Evolutionary conservation across 257 asterid genomes (phyloP).

Genomic region (Petrea volubilis): DNA sequence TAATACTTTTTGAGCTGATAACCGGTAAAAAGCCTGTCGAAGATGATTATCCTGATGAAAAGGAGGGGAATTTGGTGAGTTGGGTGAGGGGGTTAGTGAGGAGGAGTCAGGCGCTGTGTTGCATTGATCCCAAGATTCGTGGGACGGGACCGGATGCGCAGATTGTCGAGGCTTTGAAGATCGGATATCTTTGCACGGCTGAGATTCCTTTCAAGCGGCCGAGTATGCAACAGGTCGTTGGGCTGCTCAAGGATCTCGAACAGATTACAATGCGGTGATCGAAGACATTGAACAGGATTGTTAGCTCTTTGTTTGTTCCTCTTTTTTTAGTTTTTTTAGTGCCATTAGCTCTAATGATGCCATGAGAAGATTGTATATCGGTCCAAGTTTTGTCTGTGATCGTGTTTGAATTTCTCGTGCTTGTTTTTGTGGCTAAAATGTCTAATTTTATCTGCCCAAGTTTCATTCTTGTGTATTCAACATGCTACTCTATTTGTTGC

Average conservation of each 20-base stretch:
- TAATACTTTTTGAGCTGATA: conserved; percentile 71
- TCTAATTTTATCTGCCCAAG: conserved; percentile 16
- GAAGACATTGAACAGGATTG: conserved; percentile 7
- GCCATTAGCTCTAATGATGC: conserved; percentile 22
- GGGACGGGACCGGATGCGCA: conserved; percentile 64
- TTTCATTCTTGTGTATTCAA: conserved; percentile 20
- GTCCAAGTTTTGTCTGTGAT: conserved; percentile 27
- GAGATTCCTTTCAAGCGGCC: conserved; percentile 77
- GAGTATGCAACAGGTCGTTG: conserved; percentile 88
- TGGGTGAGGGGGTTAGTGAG: conserved; percentile 78
- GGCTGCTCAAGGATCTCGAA: conserved; percentile 85
- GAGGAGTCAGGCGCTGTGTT: conserved; percentile 45
- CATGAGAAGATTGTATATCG: conserved; percentile 44
- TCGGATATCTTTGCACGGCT: conserved; percentile 88
- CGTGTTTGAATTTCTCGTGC: neutral
- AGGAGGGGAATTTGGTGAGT: conserved; percentile 52
- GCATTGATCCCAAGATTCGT: conserved; percentile 70
- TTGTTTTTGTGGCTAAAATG: conserved; percentile 29
- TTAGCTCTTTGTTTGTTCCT: neutral
- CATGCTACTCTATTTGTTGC: neutral
- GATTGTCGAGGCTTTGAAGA: conserved; percentile 73
- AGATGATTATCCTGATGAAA: conserved; percentile 58
- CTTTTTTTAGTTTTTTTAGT: conserved; percentile 7
- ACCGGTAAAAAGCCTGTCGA: conserved; percentile 70
- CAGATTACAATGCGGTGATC: conserved; percentile 36